Evolutionary conservation across 2,329 filamentous ascomycete genomes (phyloP), one percentile per base, ranked within the genome.

Genomic region (Leptographium radiaticola): DNA sequence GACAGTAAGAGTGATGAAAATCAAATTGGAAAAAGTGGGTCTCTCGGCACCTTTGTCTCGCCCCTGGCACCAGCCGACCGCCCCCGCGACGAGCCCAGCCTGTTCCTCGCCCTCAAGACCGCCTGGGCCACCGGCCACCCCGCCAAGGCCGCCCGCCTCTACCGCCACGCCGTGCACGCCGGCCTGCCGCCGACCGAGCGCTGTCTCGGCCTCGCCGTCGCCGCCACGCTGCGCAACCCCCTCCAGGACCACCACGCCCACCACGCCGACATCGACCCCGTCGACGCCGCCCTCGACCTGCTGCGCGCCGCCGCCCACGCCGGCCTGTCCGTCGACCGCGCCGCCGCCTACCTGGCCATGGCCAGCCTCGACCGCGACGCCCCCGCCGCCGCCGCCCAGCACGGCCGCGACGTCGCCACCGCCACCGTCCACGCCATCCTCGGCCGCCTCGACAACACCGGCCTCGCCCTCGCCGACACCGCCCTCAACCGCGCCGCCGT

Each of bases 161-260:
- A 76, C 61, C 66, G 62, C 51, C 61, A 61, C 31, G 69, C 69
- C 0, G 46, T 66, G 1, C 59, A 57, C 11, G 61, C 59, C 6
- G 67, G 68, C 18, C 64, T 74, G 59, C 62, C 64, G 1, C 66
- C 66, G 55, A 71, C 68, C 33, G 60, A 61, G 4, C 66, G 69
- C 30, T 75, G 71, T 52, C 65, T 79, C 15, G 69, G 71, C n/a
- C 64, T 77, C 6, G 75, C 72, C 10, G 70, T 79, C 10, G 59
- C 69, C 11, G 73, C 74, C 2, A 65, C 68, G 15, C 59, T 78
- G 51, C 63, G 62, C 16, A 62, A 44, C 2, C 52, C 68, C 40
- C 62, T 61, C 4, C 54, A n/a, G n/a, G n/a, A n/a, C n/a, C n/a
- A n/a, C n/a, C n/a, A n/a, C n/a, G n/a, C n/a, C n/a, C n/a, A n/a